phyloP scores from a whole-genome alignment of 1,139 yeast genomes.

The Diutina siamensis region DNA sequence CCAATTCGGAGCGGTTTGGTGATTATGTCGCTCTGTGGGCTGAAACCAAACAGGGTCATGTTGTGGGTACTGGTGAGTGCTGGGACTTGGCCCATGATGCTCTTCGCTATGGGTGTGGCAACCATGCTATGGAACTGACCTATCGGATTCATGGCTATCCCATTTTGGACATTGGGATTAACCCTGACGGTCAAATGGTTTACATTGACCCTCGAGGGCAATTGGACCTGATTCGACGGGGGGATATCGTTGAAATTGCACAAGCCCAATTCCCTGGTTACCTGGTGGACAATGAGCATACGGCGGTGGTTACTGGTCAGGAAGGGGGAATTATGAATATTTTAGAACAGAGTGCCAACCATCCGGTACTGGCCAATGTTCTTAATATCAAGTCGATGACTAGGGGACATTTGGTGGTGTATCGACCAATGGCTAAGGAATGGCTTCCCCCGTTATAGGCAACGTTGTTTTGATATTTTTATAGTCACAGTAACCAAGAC shows the following conservation, averaged over 20 bases:
- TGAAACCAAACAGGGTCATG: constrained; percentile 40
- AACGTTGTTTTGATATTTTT: too few species aligned
- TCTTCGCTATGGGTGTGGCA: constrained; percentile 46
- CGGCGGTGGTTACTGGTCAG: constrained; percentile 42
- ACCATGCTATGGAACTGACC: constrained; percentile 47
- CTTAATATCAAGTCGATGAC: constrained; percentile 31
- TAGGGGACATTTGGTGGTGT: constrained; percentile 39
- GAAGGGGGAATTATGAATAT: constrained; percentile 24
- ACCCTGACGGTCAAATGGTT: not conserved
- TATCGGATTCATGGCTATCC: constrained; percentile 51
- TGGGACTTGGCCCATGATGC: constrained; percentile 70
- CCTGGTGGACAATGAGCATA: constrained; percentile 32
- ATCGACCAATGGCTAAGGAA: constrained; percentile 41
- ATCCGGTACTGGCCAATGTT: constrained; percentile 35
- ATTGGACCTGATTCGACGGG: constrained; percentile 27
- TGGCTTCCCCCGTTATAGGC: constrained; percentile 20
- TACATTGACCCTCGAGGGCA: constrained; percentile 10
- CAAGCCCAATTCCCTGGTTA: constrained; percentile 25
- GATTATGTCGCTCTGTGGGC: constrained; percentile 54
- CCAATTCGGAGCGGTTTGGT: constrained; percentile 33
- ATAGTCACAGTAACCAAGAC: too few species aligned
- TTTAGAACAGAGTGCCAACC: constrained; percentile 54
- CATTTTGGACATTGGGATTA: constrained; percentile 26
- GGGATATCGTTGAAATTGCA: constrained; percentile 31
- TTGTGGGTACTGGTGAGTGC: constrained; percentile 65